Base-by-base conservation (phyloP, 2,329 filamentous ascomycete species). In the Microsporum ferrugineum region DNA sequence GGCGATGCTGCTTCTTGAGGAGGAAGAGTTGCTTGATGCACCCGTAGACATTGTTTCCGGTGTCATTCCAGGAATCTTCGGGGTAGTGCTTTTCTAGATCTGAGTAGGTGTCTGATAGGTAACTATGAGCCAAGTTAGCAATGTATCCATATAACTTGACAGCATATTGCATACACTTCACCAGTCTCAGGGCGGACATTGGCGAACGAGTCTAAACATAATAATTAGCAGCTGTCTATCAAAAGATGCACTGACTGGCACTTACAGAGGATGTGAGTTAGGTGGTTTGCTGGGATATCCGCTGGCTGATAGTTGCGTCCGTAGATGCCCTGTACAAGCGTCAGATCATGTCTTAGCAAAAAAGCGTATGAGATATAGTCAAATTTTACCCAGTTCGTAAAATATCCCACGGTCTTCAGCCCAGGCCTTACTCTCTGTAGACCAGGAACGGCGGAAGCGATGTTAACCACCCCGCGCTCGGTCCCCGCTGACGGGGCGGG, bases 221-320 rank as follows among this genome's bases (percentile, higher is more conserved):
- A n/a, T 45, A 4, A 29, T 60, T 59, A 60, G 56, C 38, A 33
- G n/a, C n/a, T 8, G 29, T n/a, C 2, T 41, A 27, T 10, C 8
- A 12, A 8, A 53, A 57, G 4, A 43, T n/a, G 23, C 33, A 14
- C 33, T 12, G 5, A 38, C 57, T 56, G 29, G 12, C 12, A 7
- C 62, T 33, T 63, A 63, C 62, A 96, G 23, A 96, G 84, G 4
- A 97, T 76, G 70, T 97, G 92, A 0, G 91, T 97, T 41, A 97
- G 82, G 62, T 89, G 87, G 60, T 90, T 83, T 2, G 82, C 84
- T 0, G 89, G 88, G 3, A 97, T 82, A 70, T 95, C 85, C 70
- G 95, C 88, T 0, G 91, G 91, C 23, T 85, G 82, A 71, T 94
- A 88, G 68, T 92, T 88, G 60, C 91, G 85, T 41, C 79, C 89